phyloP scores from a whole-genome alignment of 495 filamentous ascomycete species.

The Filosporella fistucella region DNA sequence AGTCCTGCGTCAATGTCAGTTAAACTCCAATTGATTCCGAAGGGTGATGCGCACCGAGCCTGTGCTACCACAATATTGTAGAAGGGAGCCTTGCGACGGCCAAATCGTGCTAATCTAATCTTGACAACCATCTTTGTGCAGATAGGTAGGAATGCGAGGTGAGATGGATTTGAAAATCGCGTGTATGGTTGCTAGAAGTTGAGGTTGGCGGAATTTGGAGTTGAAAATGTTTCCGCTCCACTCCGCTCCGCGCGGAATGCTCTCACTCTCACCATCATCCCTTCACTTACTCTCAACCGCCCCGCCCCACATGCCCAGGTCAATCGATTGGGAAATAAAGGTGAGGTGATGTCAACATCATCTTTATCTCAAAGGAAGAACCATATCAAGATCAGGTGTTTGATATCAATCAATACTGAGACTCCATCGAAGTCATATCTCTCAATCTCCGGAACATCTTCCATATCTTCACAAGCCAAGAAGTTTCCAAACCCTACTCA shows the following conservation, averaged over 20 bases:
- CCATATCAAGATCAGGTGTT: too few relatives aligned
- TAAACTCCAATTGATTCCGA: neutral
- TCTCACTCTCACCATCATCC: too few relatives aligned
- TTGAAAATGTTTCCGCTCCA: conserved; percentile 3
- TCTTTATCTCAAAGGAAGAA: too few relatives aligned
- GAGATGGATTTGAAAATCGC: neutral
- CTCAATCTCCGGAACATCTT: too few relatives aligned
- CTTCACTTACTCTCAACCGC: too few relatives aligned
- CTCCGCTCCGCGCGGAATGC: too few relatives aligned
- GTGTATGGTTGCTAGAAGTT: neutral
- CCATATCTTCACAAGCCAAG: too few relatives aligned
- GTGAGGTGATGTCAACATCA: conserved; percentile 16
- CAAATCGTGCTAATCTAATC: conserved; percentile 91
- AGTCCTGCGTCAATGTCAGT: conserved; percentile 39
- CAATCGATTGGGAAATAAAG: too few relatives aligned
- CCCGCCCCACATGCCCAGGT: too few relatives aligned
- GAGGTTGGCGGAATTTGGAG: neutral
- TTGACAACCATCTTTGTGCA: conserved; percentile 72
- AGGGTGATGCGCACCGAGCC: conserved; percentile 62
- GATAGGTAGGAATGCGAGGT: conserved; percentile 1
- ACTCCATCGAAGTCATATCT: conserved; percentile 1
- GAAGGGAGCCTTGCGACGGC: conserved; percentile 76
- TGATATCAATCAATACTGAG: neutral
- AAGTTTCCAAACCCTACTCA: too few relatives aligned
- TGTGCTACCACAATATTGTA: conserved; percentile 98